phyloP scores from a whole-genome alignment of 352 stramenopile species.

The Peronosclerospora sorghi region DNA sequence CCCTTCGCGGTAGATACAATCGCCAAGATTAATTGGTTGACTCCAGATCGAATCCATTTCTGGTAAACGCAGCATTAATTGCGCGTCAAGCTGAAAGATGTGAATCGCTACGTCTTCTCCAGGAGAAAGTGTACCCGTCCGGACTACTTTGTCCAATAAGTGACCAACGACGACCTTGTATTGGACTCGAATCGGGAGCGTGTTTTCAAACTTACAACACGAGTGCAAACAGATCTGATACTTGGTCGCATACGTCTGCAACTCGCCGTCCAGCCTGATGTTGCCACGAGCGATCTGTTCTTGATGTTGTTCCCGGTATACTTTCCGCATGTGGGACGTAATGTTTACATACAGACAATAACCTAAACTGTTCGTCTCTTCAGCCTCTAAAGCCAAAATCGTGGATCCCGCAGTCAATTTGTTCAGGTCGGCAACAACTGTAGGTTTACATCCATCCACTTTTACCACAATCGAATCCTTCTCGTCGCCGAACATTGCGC shows the following conservation, averaged over 20 bases:
- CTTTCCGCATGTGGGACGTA: constrained; percentile 70
- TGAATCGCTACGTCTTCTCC: constrained; percentile 77
- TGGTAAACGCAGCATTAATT: constrained; percentile 57
- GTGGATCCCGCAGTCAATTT: constrained; percentile 45
- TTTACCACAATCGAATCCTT: constrained; percentile 81
- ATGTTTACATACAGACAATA: constrained; percentile 84
- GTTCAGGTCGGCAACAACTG: constrained; percentile 61
- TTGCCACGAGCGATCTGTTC: constrained; percentile 56
- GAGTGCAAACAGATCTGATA: constrained; percentile 80
- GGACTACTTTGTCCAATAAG: constrained; percentile 22
- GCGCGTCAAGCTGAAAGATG: constrained; percentile 70
- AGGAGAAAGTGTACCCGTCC: constrained; percentile 60
- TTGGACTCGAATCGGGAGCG: constrained; percentile 73
- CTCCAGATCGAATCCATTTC: constrained; percentile 85
- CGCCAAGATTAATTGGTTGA: constrained; percentile 45
- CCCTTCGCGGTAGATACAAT: constrained; percentile 74
- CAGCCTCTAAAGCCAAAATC: constrained; percentile 61
- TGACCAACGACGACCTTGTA: constrained; percentile 52
- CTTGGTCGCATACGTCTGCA: constrained; percentile 79
- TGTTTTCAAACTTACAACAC: constrained; percentile 82
- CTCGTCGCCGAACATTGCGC: constrained; percentile 63
- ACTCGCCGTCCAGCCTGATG: constrained; percentile 29
- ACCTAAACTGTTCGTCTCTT: constrained; percentile 37
- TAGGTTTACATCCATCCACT: constrained; percentile 76
- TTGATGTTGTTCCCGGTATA: constrained; percentile 82